phyloP scores from a whole-genome alignment of 2,329 filamentous ascomycete species.

The Aspergillus sp. region DNA sequence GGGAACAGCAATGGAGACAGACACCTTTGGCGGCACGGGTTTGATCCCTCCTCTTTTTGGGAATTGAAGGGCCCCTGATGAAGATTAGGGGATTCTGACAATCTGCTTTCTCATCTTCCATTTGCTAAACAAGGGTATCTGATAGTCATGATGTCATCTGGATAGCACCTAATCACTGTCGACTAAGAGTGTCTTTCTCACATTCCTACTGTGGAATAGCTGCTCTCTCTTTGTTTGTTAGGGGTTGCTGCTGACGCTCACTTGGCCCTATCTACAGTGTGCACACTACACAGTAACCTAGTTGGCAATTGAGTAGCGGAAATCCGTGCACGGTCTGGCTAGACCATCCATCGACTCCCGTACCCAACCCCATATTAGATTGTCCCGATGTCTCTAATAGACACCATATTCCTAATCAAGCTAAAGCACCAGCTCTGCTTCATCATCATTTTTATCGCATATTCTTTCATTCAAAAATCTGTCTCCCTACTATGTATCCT shows the following conservation, averaged over 20 bases:
- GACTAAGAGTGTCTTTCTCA: no score
- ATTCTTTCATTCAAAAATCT: no score
- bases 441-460: background rate
- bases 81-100: background rate
- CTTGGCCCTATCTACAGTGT: background rate
- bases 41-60: background rate
- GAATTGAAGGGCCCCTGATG: background rate
- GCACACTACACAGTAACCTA: no score
- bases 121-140: background rate
- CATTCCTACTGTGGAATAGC: no score
- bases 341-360: no score
- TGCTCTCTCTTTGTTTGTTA: background rate
- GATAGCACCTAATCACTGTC: background rate
- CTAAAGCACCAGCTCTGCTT: no score
- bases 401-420: background rate
- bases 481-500: background rate
- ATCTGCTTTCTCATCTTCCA: background rate
- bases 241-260: background rate
- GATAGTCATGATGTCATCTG: slow-evolving; percentile 14
- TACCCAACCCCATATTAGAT: background rate
- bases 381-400: background rate
- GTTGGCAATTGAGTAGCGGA: no score
- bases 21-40: background rate
- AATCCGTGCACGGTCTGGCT: no score
- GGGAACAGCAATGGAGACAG: background rate